These are phyloP conservation scores for Funneliformis geosporum DNA, from an alignment of 192 early-diverging fungal genomes.

Conservation along the genomic window DNA sequence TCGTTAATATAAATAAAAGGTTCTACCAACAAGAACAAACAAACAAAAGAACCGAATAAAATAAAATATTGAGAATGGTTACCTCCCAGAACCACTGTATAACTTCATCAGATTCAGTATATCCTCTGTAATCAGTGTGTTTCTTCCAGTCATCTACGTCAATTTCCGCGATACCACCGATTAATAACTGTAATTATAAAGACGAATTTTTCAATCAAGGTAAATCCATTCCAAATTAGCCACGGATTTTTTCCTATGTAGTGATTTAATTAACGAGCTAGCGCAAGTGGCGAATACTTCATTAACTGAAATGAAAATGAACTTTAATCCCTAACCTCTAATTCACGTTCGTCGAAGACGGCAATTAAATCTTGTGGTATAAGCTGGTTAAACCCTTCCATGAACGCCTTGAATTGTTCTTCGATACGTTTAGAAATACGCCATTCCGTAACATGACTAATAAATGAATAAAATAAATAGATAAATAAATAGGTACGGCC, in stretches of 20 bases:
- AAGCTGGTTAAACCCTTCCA: conserved; percentile 92
- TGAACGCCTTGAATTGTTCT: conserved; percentile 96
- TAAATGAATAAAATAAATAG: conserved; percentile 20
- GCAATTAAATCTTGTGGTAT: conserved; percentile 93
- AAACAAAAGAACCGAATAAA: neutral
- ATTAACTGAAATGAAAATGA: neutral
- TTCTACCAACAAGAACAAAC: no score
- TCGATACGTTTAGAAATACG: conserved; percentile 87
- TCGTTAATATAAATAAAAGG: no score
- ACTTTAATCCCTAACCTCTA: conserved; percentile 56
- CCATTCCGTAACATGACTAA: conserved; percentile 79
- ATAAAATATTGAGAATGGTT: conserved; percentile 4
- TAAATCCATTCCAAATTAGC: neutral
- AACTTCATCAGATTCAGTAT: conserved; percentile 95
- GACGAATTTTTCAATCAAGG: conserved; percentile 12
- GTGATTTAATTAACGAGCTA: neutral
- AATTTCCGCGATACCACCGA: conserved; percentile 95
- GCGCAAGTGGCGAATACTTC: neutral
- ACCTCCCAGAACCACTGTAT: conserved; percentile 96
- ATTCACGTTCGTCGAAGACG: conserved; percentile 97
- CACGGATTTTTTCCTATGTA: neutral
- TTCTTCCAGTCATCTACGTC: conserved; percentile 99
- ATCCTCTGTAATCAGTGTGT: conserved; percentile 96
- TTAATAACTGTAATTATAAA: conserved; percentile 62
- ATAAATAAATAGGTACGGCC: neutral